These are phyloP conservation scores for Epithemia pelagica DNA, from an alignment of 108 stramenopile species.

Conservation along the genomic window DNA sequence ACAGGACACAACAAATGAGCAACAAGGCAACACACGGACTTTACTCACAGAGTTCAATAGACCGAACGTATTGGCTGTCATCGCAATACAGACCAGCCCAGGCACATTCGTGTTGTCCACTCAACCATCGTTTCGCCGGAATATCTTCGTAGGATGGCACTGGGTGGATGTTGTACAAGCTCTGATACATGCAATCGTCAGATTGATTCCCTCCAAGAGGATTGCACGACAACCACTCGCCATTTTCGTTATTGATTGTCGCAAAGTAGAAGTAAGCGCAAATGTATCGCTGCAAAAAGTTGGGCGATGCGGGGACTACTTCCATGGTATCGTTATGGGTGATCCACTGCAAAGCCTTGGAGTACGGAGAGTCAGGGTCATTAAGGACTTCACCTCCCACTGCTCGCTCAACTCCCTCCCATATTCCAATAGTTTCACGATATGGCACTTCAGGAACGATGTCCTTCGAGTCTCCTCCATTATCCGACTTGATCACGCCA, in stretches of 20 bases:
- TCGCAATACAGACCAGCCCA: neutral
- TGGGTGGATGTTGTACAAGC: conserved; percentile 12
- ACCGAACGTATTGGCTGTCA: conserved; percentile 6
- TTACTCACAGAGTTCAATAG: conserved; percentile 24
- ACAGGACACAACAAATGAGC: neutral
- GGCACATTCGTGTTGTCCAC: conserved; percentile 2
- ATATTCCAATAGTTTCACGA: conserved; percentile 4
- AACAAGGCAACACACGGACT: neutral
- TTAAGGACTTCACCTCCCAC: conserved; percentile 21
- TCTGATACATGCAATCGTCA: conserved; percentile 15
- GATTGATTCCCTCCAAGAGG: conserved; percentile 7
- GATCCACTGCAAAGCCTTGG: conserved; percentile 56
- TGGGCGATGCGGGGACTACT: conserved; percentile 21
- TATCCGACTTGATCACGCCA: neutral
- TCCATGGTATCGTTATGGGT: conserved; percentile 48
- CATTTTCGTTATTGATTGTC: conserved; percentile 20
- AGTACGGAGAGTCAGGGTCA: conserved; percentile 31
- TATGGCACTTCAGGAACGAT: neutral
- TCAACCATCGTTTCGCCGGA: conserved; percentile 29
- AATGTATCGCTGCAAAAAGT: conserved; percentile 59
- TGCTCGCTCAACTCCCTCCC: conserved; percentile 3
- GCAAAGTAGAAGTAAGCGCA: conserved; percentile 44
- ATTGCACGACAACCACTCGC: conserved; percentile 36
- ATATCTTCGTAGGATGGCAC: neutral
- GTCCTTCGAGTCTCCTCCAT: neutral